Evolutionary conservation across 2,329 filamentous ascomycete species (phyloP).

Genomic region (Ophiobolus disseminans): DNA sequence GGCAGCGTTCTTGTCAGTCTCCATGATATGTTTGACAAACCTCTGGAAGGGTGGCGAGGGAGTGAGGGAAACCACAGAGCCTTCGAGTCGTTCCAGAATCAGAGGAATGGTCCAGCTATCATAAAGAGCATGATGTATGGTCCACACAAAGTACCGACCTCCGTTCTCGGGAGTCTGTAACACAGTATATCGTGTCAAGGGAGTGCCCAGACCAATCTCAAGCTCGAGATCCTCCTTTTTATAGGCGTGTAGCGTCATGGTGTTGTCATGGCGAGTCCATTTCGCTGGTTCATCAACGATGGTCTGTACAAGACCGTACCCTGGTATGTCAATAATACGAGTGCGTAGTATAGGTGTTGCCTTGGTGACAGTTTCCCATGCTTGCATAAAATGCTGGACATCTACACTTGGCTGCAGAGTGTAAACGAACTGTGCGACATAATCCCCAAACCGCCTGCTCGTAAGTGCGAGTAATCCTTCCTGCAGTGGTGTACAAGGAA

Average conservation of each 20-base stretch:
- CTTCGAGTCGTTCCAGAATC: background rate
- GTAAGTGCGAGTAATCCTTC: slow-evolving; percentile 63
- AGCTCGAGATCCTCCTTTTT: no score
- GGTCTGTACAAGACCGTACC: slow-evolving; percentile 1
- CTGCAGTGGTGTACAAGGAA: slow-evolving; percentile 46
- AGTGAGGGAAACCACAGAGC: no score
- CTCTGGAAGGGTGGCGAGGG: no score
- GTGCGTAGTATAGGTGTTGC: slow-evolving; percentile 56
- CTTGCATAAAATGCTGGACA: slow-evolving; percentile 40
- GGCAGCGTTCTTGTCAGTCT: no score
- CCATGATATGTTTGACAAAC: no score
- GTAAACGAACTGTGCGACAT: slow-evolving; percentile 57
- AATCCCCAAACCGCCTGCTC: slow-evolving; percentile 59
- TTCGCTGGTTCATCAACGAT: background rate
- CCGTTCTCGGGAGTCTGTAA: slow-evolving; percentile 13
- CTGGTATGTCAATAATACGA: slow-evolving; percentile 25
- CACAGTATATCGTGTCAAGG: slow-evolving; percentile 57
- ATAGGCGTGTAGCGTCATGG: background rate
- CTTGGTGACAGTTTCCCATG: slow-evolving; percentile 51
- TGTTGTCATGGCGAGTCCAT: slow-evolving; percentile 1
- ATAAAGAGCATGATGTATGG: slow-evolving; percentile 84
- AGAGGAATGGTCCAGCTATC: slow-evolving; percentile 73
- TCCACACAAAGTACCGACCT: slow-evolving; percentile 60
- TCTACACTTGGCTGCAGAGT: slow-evolving; percentile 9
- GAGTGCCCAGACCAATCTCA: slow-evolving; percentile 43